Conservation (phyloP, 2,329 filamentous ascomycete genomes). For the Penicillium hesseltinei region DNA sequence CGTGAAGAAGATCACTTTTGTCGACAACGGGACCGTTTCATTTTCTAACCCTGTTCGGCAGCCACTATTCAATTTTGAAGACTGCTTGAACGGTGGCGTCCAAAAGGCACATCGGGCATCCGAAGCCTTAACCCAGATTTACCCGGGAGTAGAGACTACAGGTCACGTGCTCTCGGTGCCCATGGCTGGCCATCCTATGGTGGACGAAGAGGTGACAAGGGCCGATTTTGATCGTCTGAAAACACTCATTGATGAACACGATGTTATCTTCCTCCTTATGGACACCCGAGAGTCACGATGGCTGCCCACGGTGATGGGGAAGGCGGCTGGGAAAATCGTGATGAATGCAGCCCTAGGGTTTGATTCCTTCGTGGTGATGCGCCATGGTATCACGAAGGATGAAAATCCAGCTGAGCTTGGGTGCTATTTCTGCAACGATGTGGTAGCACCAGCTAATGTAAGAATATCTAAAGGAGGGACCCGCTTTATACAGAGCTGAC, state of each 20-base stretch:
- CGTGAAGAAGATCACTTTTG: slow-evolving; percentile 89
- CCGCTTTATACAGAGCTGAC: slow-evolving; percentile 19
- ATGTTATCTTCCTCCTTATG: slow-evolving; percentile 95
- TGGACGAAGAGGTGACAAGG: slow-evolving; percentile 67
- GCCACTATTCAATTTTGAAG: slow-evolving; percentile 84
- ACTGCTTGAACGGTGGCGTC: slow-evolving; percentile 81
- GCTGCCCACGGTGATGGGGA: slow-evolving; percentile 95
- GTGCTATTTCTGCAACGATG: slow-evolving; percentile 98
- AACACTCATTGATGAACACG: slow-evolving; percentile 75
- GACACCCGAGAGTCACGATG: slow-evolving; percentile 92
- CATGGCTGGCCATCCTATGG: slow-evolving; percentile 90
- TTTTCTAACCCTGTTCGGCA: slow-evolving; percentile 97
- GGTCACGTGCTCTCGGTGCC: slow-evolving; percentile 84
- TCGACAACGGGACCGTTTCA: slow-evolving; percentile 89
- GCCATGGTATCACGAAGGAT: slow-evolving; percentile 70
- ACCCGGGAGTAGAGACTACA: slow-evolving; percentile 79
- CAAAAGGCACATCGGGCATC: slow-evolving; percentile 81
- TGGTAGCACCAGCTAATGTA: slow-evolving; percentile 90
- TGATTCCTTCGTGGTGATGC: slow-evolving; percentile 96
- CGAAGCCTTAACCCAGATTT: slow-evolving; percentile 77
- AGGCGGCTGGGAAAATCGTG: slow-evolving; percentile 87
- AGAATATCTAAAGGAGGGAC: slow-evolving; percentile 40
- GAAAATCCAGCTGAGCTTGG: slow-evolving; percentile 67
- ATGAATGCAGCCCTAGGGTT: slow-evolving; percentile 96
- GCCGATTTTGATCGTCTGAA: slow-evolving; percentile 74